These are phyloP conservation scores for Penicillium angulare DNA, from an alignment of 495 filamentous ascomycete species.

Conservation along the genomic window DNA sequence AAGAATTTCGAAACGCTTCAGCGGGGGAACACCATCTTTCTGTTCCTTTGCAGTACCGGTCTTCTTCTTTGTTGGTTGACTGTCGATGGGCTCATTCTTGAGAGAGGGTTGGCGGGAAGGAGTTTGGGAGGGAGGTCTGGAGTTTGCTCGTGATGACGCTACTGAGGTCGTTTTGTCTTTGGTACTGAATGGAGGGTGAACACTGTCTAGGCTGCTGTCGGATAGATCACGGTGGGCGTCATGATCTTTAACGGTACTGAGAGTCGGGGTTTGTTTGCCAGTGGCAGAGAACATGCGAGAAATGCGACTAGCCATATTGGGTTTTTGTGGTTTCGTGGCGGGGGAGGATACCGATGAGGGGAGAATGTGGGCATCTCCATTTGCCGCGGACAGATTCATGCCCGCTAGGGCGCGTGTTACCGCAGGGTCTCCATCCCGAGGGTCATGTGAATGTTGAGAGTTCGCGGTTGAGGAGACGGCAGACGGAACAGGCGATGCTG, in stretches of 20 bases:
- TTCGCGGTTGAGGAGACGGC: constrained; percentile 45
- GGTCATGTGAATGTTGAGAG: constrained; percentile 40
- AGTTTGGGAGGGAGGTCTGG: constrained; percentile 36
- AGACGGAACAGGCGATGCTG: constrained; percentile 44
- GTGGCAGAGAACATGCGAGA: constrained; percentile 59
- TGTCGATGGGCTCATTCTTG: constrained; percentile 33
- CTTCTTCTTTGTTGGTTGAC: constrained; percentile 35
- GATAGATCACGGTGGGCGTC: constrained; percentile 37
- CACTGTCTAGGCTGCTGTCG: constrained; percentile 42
- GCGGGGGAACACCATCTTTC: constrained; percentile 39
- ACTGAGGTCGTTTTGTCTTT: constrained; percentile 38
- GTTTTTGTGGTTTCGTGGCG: constrained; percentile 41
- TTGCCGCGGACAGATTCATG: constrained; percentile 42
- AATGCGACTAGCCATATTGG: constrained; percentile 56
- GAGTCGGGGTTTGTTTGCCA: constrained; percentile 28
- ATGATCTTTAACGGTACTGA: constrained; percentile 27
- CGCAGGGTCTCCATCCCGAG: constrained; percentile 43
- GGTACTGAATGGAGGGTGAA: constrained; percentile 26
- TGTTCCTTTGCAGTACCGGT: constrained; percentile 35
- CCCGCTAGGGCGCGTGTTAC: constrained; percentile 48
- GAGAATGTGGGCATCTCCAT: constrained; percentile 31
- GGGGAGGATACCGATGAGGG: constrained; percentile 29
- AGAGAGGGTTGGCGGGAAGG: constrained; percentile 45
- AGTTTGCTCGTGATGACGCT: constrained; percentile 29
- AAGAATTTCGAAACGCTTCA: constrained; percentile 59